These are phyloP conservation scores for Aspergillus carbonarius DNA, from an alignment of 2,329 filamentous ascomycete genomes.

Conservation along the genomic window DNA sequence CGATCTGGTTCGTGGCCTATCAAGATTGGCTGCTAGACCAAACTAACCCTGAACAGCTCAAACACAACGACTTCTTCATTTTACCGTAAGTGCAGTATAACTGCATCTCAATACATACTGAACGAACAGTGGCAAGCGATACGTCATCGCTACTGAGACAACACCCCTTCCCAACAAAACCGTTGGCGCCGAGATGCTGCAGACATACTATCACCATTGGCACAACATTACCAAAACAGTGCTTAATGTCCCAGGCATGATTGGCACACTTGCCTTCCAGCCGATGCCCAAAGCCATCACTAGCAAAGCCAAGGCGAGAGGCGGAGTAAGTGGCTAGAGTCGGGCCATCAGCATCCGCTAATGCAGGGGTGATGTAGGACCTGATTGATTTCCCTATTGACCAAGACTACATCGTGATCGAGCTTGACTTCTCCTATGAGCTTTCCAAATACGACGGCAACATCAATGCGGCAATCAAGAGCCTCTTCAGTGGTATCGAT, in stretches of 20 bases:
- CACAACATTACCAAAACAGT: constrained; percentile 31
- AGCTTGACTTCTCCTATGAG: constrained; percentile 46
- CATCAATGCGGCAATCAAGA: constrained; percentile 42
- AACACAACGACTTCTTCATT: constrained; percentile 45
- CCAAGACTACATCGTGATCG: constrained; percentile 46
- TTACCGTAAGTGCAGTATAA: constrained; percentile 24
- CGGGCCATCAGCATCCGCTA: neutral
- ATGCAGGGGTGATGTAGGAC: constrained; percentile 24
- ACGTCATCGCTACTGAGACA: constrained; percentile 42
- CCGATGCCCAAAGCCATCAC: constrained; percentile 37
- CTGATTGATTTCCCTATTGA: constrained; percentile 43
- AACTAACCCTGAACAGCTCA: constrained; percentile 21
- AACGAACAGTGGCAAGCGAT: constrained; percentile 36
- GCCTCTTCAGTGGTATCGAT: constrained; percentile 39
- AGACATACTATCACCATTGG: constrained; percentile 35
- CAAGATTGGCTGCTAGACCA: neutral
- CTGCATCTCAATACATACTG: neutral
- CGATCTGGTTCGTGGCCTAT: constrained; percentile 38
- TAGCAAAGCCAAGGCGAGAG: constrained; percentile 33
- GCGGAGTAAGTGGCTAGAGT: constrained; percentile 29
- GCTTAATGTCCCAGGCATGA: constrained; percentile 26
- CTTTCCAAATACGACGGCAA: constrained; percentile 33
- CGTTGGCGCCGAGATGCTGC: constrained; percentile 30
- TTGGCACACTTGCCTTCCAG: constrained; percentile 39
- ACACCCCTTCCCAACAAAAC: constrained; percentile 36